Percentiles rank a stretch among this genome's conserved stretches.
These are phyloP conservation scores for Pseudogymnoascus destructans DNA, from an alignment of 2,329 filamentous ascomycete species.

Conservation along the genomic window DNA sequence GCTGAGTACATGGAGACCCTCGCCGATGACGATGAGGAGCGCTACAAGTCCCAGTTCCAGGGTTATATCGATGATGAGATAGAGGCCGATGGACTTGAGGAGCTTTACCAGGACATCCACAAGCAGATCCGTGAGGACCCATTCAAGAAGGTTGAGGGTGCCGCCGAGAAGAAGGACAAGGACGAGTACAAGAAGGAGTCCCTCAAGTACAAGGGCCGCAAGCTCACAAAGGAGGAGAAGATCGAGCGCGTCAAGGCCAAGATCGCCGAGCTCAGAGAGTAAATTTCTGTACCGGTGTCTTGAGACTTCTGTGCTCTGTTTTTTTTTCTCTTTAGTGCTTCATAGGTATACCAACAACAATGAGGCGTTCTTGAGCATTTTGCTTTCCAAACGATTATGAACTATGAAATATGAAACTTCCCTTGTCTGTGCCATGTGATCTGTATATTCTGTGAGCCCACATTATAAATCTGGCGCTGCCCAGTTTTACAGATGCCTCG, in stretches of 20 bases:
- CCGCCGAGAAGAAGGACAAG: conserved; percentile 85
- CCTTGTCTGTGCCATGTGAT: neutral
- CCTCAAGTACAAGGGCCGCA: conserved; percentile 69
- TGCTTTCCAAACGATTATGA: conserved; percentile 3
- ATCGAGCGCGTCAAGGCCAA: conserved; percentile 73
- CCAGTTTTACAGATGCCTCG: neutral
- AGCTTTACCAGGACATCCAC: conserved; percentile 90
- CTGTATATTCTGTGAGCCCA: neutral
- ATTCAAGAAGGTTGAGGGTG: conserved; percentile 76
- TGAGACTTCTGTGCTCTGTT: conserved; percentile 9
- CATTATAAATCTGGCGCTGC: neutral
- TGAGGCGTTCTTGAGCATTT: conserved; percentile 10
- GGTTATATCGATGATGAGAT: conserved; percentile 96
- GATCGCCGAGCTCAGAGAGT: conserved; percentile 65
- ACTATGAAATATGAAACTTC: neutral
- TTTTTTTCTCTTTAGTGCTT: conserved; percentile 9
- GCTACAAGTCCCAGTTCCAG: conserved; percentile 95
- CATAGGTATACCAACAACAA: conserved; percentile 9
- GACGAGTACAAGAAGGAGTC: conserved; percentile 93
- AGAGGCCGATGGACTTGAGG: conserved; percentile 93
- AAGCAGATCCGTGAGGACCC: conserved; percentile 94
- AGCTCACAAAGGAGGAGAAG: conserved; percentile 77
- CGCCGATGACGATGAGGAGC: conserved; percentile 99
- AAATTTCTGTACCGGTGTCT: conserved; percentile 16
- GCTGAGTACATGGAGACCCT: conserved; percentile 99